Conservation (phyloP, 2,329 filamentous ascomycete species). For the Diaporthe citri region DNA sequence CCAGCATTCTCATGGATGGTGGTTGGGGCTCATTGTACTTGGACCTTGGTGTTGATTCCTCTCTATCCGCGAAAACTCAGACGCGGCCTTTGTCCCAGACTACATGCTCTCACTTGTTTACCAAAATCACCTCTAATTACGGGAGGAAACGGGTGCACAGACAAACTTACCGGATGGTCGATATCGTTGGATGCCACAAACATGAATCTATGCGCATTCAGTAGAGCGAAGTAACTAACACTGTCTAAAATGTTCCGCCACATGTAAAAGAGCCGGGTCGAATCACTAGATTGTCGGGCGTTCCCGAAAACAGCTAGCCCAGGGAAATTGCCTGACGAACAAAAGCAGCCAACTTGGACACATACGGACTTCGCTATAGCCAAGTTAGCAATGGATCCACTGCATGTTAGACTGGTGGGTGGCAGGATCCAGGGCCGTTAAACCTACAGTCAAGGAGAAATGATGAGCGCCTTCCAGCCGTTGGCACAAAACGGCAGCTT, state of each 20-base stretch:
- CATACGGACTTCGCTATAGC: neutral
- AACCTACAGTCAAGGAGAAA: constrained; percentile 4
- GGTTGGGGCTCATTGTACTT: neutral
- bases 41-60: neutral
- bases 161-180: too few species aligned
- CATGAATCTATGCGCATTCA: too few species aligned
- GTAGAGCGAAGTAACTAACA: too few species aligned
- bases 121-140: too few species aligned
- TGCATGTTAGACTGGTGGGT: neutral
- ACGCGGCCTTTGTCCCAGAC: too few species aligned
- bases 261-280: neutral
- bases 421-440: neutral
- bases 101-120: too few species aligned
- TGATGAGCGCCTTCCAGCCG: neutral
- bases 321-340: neutral
- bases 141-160: too few species aligned
- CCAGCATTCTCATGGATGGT: neutral
- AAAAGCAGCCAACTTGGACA: neutral
- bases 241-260: too few species aligned
- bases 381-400: neutral
- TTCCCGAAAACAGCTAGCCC: neutral
- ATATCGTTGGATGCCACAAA: too few species aligned
- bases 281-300: neutral
- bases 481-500: neutral
- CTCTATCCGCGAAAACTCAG: neutral